Base-by-base conservation (phyloP, 202 grass and related monocot genomes). In the Carex arenaria region DNA sequence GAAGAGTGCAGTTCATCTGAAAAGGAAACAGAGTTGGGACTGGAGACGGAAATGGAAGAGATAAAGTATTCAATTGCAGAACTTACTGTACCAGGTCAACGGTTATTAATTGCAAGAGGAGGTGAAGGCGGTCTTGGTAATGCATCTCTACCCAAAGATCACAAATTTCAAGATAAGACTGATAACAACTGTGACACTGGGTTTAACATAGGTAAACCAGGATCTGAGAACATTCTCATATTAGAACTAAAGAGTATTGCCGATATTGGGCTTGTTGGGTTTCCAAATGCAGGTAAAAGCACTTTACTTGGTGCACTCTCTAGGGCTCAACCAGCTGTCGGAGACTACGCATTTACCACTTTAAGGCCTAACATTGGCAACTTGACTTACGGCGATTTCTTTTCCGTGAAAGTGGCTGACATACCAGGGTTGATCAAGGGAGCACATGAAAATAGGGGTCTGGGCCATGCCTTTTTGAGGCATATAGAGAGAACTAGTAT, bases 401-500 rank as follows among this genome's bases (percentile, higher is more conserved):
- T 93, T 81, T 90, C 89, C 10, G 89, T 93, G 30, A 95, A 95
- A 88, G 89, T 98, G 69, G 93, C 95, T 22, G 95, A 95, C 76
- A 95, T 98, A 76, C 96, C 96, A 5, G 93, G 96, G 49, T 82
- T 98, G 66, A 93, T 98, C 63, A 93, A 95, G 86, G 96, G 96
- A 45, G 96, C 93, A 59, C 92, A 95, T 34, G 64, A 89, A 63
- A 98, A 98, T 77, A 90, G 87, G 64, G 96, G 96, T 28, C 88
- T 98, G 17, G 96, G 96, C 10, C 96, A 95, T 93, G 91, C 91
- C 71, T 98, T 98, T 72, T 88, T 98, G 85, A 93, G 96, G 81
- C 96, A 98, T 80, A 93, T 98, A 88, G 96, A 98, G 81, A 89
- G 91, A 38, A 98, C 93, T 18, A 98, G 87, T 87, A 91, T 95